Base-by-base conservation (phyloP, 345 rosid species). In the Citrus sp. region DNA sequence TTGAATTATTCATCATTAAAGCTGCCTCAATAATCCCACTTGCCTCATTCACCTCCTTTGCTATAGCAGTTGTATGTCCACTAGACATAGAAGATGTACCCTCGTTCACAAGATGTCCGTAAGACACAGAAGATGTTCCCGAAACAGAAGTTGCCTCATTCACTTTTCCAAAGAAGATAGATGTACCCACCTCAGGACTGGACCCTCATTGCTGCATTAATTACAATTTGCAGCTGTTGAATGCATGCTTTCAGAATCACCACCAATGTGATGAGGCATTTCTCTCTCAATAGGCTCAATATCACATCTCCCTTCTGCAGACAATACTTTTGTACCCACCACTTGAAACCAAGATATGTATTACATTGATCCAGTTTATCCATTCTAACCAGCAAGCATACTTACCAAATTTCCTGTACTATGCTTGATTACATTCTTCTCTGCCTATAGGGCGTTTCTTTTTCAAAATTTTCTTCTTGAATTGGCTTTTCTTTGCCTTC, bases 401-500 rank as follows among this genome's bases (percentile, higher is more conserved):
- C 4, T 28, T 38, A 63, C 72, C 27, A 65, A 32, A n/a, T 58
- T 66, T 40, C 73, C 79, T 2, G 28, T 22, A 25, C 25, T 59
- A 21, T 74, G 67, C 77, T 67, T 79, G 83, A 63, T 62, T 59
- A 78, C 61, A 51, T 58, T 51, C 75, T 21, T 21, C 30, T 55
- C 67, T 81, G 49, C 67, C 67, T 21, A 67, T 9, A 25, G 60
- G 68, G 54, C 9, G 59, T 68, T 86, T 89, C 61, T 35, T 79
- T 70, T 84, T 87, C 42, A 37, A 69, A 69, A 46, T 72, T 81
- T 86, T 92, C 91, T 78, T 93, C 65, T 86, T 90, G 81, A 75
- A 77, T 76, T 89, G 89, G 13, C 82, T 80, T 83, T 77, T 91
- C 86, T 87, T 96, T n/a, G 90, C 85, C 83, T 92, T 91, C 4